Conservation (phyloP, 169 alveolate species). For the Theileria equi region DNA sequence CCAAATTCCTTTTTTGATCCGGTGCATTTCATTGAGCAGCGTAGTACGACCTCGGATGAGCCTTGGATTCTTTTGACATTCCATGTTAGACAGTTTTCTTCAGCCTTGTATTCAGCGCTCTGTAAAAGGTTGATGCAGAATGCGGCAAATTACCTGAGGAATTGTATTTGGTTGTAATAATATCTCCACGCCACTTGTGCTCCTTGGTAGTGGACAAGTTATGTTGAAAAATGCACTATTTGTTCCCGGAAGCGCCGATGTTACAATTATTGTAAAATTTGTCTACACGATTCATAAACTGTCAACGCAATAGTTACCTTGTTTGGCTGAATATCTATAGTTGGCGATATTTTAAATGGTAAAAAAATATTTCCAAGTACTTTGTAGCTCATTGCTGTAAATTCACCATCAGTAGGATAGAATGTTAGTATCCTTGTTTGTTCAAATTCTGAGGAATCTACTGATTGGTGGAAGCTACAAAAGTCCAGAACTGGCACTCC, state of each 20-base stretch:
- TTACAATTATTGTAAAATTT: constrained; percentile 10
- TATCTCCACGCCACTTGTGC: no score
- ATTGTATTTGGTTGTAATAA: no score
- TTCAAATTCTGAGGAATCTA: constrained; percentile 86
- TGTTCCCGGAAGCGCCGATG: constrained; percentile 40
- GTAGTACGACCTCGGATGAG: constrained; percentile 17
- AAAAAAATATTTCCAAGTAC: constrained; percentile 47
- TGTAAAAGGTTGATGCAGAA: neutral
- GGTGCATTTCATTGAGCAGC: constrained; percentile 6
- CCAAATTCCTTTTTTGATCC: constrained; percentile 31
- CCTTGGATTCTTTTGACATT: constrained; percentile 27
- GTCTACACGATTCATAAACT: neutral
- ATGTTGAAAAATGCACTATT: constrained; percentile 18
- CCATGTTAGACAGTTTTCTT: constrained; percentile 32
- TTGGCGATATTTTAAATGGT: constrained; percentile 42
- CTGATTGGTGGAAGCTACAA: constrained; percentile 93
- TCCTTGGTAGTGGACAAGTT: constrained; percentile 34
- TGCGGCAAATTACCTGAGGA: no score
- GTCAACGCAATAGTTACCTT: neutral
- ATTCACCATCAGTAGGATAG: constrained; percentile 90
- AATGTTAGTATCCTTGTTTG: constrained; percentile 64
- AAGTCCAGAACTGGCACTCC: constrained; percentile 82
- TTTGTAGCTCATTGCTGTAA: constrained; percentile 86
- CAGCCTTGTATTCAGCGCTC: constrained; percentile 24
- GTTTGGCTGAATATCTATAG: constrained; percentile 22